Evolutionary conservation across 2,329 filamentous ascomycete genomes (phyloP), one percentile per base, ranked within the genome.

Genomic region (Hypoxylon sp.): DNA sequence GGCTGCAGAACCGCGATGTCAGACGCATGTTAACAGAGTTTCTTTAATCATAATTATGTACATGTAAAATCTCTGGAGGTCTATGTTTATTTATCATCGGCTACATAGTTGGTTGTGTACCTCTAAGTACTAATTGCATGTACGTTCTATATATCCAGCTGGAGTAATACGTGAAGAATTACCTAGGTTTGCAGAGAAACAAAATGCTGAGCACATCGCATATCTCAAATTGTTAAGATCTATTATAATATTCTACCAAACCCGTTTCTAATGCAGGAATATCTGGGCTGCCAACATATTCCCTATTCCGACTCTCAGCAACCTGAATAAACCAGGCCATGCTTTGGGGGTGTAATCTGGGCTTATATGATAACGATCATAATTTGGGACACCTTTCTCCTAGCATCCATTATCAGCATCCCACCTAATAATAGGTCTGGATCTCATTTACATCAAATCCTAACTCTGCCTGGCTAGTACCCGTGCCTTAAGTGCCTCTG

Each of bases 391-490:
- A n/a, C 33, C 5, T 46, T 24, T 57, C 5, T 14, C 26, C 53
- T 57, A 35, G 14, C 11, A 19, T 35, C 9, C 29, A 31, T 47
- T 26, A 17, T 57, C n/a, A 57, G 53, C 39, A n/a, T 46, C n/a
- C n/a, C 13, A 17, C 17, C 3, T 13, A n/a, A 29, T 4, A 17
- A 50, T 19, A 29, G 44, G 22, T 5, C 3, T 11, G 44, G 39
- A 17, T 37, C 19, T 13, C 13, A 39, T 39, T 39, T 59, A 59
- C 55, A 17, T 37, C 13, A 26, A 13, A 44, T 29, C 26, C 19
- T 22, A 13, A 57, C 9, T 17, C 31, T 11, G 26, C 26, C 13
- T 26, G 10, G 9, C 14, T 31, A 10, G 44, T 33, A 22, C 11
- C 26, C n/a, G 44, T 37, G 13, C 13, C 11, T 3, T 29, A 17